Evolutionary conservation across 805 yeast species (phyloP).

Genomic region (Monosporozyma unispora): DNA sequence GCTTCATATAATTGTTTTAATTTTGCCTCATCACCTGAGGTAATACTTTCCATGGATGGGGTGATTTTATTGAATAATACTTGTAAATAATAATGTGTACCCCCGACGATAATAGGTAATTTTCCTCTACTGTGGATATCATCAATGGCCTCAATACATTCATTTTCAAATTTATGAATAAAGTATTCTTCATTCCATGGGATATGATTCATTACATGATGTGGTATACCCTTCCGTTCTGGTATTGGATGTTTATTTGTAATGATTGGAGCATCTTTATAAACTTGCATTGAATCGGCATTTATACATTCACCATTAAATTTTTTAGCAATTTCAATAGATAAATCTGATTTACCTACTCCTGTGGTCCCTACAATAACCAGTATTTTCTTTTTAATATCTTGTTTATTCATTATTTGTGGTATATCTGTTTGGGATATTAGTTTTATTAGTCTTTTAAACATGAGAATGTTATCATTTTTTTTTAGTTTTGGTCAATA

Average conservation of each 20-base stretch:
- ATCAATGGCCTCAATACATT: constrained; percentile 53
- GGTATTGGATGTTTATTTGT: constrained; percentile 86
- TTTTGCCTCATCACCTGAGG: constrained; percentile 3
- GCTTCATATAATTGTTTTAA: constrained; percentile 2
- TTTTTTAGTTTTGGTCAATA: too few relatives aligned
- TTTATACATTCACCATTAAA: constrained; percentile 85
- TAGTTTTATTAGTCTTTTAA: neutral
- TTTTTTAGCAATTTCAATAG: constrained; percentile 57
- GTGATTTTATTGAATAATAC: constrained; percentile 53
- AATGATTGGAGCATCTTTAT: constrained; percentile 58
- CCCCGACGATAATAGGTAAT: constrained; percentile 85
- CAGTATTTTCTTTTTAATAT: constrained; percentile 34
- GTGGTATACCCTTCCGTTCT: constrained; percentile 68
- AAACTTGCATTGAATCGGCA: constrained; percentile 97
- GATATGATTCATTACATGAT: constrained; percentile 82
- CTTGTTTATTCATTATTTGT: neutral
- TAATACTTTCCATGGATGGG: constrained; percentile 5
- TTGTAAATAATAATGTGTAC: constrained; percentile 90
- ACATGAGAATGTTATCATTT: too few relatives aligned
- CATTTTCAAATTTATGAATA: constrained; percentile 67
- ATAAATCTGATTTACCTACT: constrained; percentile 82
- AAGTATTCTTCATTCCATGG: constrained; percentile 74
- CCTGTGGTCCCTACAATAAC: constrained; percentile 91
- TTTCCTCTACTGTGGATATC: constrained; percentile 62
- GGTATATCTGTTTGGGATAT: neutral